Evolutionary conservation across 2,329 filamentous ascomycete genomes (phyloP).

Genomic region (Lasiodiplodia gonubiensis): DNA sequence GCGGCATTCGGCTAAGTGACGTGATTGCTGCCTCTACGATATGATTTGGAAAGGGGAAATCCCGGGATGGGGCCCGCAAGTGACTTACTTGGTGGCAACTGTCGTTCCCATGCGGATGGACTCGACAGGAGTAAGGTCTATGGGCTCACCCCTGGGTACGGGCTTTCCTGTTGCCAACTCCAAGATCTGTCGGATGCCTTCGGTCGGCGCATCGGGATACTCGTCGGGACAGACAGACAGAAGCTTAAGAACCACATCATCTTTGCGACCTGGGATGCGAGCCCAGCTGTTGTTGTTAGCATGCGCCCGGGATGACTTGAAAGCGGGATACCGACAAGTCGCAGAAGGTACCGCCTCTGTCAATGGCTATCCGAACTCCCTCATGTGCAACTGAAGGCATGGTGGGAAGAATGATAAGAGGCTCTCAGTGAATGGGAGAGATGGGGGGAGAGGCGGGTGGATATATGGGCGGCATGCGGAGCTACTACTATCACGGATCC

Average conservation of each 20-base stretch:
- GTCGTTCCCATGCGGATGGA: constrained; percentile 55
- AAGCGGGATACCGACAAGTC: neutral
- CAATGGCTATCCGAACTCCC: constrained; percentile 76
- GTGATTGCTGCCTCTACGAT: neutral
- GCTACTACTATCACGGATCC: constrained; percentile 22
- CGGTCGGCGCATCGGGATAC: constrained; percentile 42
- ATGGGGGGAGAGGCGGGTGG: constrained; percentile 6
- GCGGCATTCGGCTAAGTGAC: neutral
- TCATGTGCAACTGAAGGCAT: constrained; percentile 28
- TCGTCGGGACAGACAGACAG: constrained; percentile 40
- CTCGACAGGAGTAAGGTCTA: constrained; percentile 34
- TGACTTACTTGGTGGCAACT: constrained; percentile 75
- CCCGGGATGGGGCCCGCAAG: neutral
- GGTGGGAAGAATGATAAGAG: neutral
- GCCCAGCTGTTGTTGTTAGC: constrained; percentile 62
- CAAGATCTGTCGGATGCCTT: constrained; percentile 42
- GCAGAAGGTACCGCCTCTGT: constrained; percentile 39
- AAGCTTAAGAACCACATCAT: constrained; percentile 60
- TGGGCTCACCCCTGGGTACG: constrained; percentile 34
- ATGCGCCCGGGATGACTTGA: constrained; percentile 11
- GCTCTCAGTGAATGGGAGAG: neutral
- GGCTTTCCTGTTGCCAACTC: constrained; percentile 30
- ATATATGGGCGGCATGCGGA: constrained; percentile 23
- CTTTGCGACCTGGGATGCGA: constrained; percentile 85
- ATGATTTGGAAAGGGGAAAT: neutral